These are phyloP conservation scores for Solanum chmielewskii DNA, from an alignment of 257 asterid genomes.

Conservation along the genomic window DNA sequence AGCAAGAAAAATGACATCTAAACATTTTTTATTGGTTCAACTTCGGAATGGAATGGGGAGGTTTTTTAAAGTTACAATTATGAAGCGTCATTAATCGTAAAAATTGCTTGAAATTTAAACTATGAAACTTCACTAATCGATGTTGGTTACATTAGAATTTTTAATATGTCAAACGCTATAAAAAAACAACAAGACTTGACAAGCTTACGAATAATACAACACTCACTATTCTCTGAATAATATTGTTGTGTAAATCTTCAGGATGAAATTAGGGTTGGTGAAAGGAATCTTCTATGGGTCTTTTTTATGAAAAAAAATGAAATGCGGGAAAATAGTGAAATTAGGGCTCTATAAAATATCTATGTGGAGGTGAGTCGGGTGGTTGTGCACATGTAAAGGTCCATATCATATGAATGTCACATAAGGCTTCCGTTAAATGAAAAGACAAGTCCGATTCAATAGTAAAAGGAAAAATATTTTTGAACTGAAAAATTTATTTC, in stretches of 20 bases:
- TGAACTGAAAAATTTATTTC: too few species aligned
- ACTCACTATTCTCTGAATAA: too few species aligned
- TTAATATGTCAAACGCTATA: neutral
- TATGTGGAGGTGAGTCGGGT: neutral
- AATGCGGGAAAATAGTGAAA: too few species aligned
- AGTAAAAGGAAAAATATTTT: too few species aligned
- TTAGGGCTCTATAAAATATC: neutral
- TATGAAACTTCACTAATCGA: neutral
- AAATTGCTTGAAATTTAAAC: neutral
- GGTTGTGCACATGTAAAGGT: neutral
- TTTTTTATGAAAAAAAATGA: neutral
- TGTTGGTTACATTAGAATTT: neutral
- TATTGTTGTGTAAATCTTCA: too few species aligned
- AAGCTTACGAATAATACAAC: neutral
- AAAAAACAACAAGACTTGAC: neutral
- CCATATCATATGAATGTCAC: neutral
- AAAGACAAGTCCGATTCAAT: fast-evolving
- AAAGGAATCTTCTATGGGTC: neutral
- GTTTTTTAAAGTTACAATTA: neutral
- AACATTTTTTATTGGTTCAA: neutral
- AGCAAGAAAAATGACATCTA: neutral
- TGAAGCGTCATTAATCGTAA: neutral
- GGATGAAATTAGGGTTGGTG: neutral
- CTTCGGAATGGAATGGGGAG: neutral
- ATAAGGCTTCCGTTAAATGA: neutral